Evolutionary conservation across 164 flowering plant species (phyloP).

Genomic region (Stephania cephalantha): DNA sequence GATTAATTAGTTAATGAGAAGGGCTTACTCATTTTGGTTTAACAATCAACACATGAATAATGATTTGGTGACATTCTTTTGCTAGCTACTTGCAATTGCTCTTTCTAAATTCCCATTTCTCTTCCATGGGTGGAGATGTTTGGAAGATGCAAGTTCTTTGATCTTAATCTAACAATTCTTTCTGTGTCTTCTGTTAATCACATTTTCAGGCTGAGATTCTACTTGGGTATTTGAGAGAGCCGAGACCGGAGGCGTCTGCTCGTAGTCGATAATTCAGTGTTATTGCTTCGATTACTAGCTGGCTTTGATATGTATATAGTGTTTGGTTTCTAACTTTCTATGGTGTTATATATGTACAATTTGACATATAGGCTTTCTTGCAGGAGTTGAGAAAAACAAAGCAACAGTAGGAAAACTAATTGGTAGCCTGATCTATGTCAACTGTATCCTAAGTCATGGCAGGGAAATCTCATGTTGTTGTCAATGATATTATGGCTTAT

Average conservation of each 20-base stretch:
- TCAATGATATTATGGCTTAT: not conserved
- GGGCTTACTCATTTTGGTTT: too few species aligned
- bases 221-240: slow-evolving; percentile 69
- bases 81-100: too few species aligned
- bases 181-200: not conserved
- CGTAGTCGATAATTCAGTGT: slow-evolving; percentile 31
- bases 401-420: not conserved
- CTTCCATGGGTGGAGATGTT: too few species aligned
- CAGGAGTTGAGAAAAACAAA: not conserved
- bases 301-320: slow-evolving; percentile 14
- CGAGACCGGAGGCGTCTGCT: slow-evolving; percentile 56
- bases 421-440: not conserved
- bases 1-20: too few species aligned
- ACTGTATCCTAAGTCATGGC: slow-evolving; percentile 7
- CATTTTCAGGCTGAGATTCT: slow-evolving; percentile 71
- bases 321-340: slow-evolving; percentile 3
- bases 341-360: slow-evolving; percentile 15
- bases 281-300: not conserved
- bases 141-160: too few species aligned
- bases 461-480: not conserved
- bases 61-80: too few species aligned
- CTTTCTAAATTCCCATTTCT: too few species aligned
- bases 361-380: not conserved
- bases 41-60: too few species aligned
- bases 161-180: not conserved